These are phyloP conservation scores for Boletus rufocinnamomeus DNA, from an alignment of 768 basidiomycete genomes.

Conservation along the genomic window DNA sequence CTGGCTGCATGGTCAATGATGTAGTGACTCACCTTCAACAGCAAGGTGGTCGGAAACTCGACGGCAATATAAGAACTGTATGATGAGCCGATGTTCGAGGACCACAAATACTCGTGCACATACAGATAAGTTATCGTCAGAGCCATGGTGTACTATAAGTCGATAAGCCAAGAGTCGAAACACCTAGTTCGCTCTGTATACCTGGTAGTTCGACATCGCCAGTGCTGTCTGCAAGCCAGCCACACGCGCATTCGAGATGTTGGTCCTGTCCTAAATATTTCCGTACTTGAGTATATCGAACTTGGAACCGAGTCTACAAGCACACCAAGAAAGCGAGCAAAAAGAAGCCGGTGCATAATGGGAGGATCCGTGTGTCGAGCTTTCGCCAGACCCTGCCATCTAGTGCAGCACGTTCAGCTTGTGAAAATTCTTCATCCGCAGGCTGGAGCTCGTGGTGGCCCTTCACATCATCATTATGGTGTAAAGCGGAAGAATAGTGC, in stretches of 20 bases:
- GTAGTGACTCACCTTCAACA: constrained; percentile 45
- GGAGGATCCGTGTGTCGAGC: constrained; percentile 49
- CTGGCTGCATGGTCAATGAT: neutral
- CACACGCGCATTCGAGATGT: constrained; percentile 61
- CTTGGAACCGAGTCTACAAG: neutral
- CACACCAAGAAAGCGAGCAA: constrained; percentile 54
- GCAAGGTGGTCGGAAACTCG: constrained; percentile 60
- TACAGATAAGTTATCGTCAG: constrained; percentile 35
- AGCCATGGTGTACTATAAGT: constrained; percentile 35
- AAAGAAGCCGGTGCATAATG: constrained; percentile 51
- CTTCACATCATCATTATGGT: no score
- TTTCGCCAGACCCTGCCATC: constrained; percentile 50
- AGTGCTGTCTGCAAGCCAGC: constrained; percentile 60
- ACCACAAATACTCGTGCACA: neutral
- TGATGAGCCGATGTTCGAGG: neutral
- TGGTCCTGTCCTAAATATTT: constrained; percentile 37
- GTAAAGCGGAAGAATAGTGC: neutral
- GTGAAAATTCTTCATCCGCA: constrained; percentile 6
- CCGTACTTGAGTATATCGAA: neutral
- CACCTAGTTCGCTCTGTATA: neutral
- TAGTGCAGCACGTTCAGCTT: constrained; percentile 20
- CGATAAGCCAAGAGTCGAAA: neutral
- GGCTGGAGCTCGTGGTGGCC: neutral
- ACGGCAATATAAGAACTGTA: constrained; percentile 51
- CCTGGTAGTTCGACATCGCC: constrained; percentile 33